These are phyloP conservation scores for Oryza meridionalis DNA, from an alignment of 176 grass and related monocot genomes.

Conservation along the genomic window DNA sequence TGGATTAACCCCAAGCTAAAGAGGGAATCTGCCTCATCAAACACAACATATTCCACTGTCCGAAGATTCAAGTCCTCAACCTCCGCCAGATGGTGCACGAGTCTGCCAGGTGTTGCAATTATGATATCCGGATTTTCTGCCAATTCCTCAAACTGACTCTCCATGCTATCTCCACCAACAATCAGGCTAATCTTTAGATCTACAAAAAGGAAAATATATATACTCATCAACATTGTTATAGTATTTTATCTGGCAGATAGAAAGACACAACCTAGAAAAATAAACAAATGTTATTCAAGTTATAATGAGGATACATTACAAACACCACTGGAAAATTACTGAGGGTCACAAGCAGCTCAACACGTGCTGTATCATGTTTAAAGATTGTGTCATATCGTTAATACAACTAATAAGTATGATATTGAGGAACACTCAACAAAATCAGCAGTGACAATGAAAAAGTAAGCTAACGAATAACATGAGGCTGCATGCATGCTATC, in stretches of 20 bases:
- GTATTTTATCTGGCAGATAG: not conserved
- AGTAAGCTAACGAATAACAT: not conserved
- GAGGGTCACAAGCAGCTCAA: not conserved
- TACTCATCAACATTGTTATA: not conserved
- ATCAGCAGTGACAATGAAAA: not conserved
- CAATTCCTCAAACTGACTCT: constrained; percentile 92
- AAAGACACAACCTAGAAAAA: not conserved
- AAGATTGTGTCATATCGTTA: not conserved
- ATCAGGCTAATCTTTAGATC: constrained; percentile 83
- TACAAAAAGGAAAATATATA: constrained; percentile 22
- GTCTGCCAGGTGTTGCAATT: constrained; percentile 94
- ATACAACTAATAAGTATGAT: not conserved
- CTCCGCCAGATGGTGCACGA: constrained; percentile 84
- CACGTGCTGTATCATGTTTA: not conserved
- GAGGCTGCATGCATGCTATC: not conserved
- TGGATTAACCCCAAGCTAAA: constrained; percentile 77
- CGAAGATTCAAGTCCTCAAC: constrained; percentile 84
- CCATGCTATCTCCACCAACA: constrained; percentile 97
- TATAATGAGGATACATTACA: not conserved
- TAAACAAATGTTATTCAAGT: not conserved
- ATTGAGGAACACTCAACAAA: not conserved
- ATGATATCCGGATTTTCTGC: constrained; percentile 93
- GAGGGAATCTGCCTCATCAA: constrained; percentile 92
- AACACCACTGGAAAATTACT: not conserved
- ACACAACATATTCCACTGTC: constrained; percentile 95